phyloP scores from a whole-genome alignment of 345 rosid species.

The Capsella bursapastoris region DNA sequence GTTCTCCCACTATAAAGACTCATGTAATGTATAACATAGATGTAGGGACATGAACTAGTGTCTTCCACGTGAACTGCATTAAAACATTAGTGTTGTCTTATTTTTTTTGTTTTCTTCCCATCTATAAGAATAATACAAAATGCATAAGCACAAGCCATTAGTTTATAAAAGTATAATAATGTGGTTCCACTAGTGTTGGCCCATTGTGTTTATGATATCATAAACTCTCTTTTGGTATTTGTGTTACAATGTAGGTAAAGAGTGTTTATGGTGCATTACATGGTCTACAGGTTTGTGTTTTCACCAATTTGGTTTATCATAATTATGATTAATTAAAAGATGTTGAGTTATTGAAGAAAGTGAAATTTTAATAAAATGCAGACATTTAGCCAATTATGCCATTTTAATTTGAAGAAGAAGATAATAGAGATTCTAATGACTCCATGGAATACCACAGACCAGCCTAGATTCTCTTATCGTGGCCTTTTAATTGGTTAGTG shows the following conservation, averaged over 20 bases:
- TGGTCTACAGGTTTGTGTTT: conserved; percentile 67
- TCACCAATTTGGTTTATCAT: neutral
- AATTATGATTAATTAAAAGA: neutral
- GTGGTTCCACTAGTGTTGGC: conserved; percentile 32
- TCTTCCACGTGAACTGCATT: conserved; percentile 34
- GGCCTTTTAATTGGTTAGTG: conserved; percentile 73
- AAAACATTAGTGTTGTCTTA: neutral
- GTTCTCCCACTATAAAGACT: too few relatives aligned
- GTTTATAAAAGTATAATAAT: neutral
- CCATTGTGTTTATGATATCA: neutral
- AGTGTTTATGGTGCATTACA: conserved; percentile 78
- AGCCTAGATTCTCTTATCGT: conserved; percentile 72
- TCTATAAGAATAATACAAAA: conserved; percentile 18
- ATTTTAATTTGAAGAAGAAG: conserved; percentile 53
- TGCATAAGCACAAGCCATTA: conserved; percentile 4
- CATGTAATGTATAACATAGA: neutral
- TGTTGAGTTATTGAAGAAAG: neutral
- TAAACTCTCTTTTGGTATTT: conserved; percentile 6
- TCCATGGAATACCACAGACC: conserved; percentile 69
- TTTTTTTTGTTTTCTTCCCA: neutral
- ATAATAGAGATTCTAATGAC: conserved; percentile 54
- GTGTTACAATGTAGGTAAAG: conserved; percentile 55
- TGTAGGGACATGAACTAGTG: conserved; percentile 34
- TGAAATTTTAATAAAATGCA: conserved; percentile 42
- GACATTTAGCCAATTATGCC: conserved; percentile 81